Percentiles rank a stretch among this genome's conserved stretches.
phyloP scores from a whole-genome alignment of 1,284 basidiomycete genomes.

The Bjerkandera adusta region DNA sequence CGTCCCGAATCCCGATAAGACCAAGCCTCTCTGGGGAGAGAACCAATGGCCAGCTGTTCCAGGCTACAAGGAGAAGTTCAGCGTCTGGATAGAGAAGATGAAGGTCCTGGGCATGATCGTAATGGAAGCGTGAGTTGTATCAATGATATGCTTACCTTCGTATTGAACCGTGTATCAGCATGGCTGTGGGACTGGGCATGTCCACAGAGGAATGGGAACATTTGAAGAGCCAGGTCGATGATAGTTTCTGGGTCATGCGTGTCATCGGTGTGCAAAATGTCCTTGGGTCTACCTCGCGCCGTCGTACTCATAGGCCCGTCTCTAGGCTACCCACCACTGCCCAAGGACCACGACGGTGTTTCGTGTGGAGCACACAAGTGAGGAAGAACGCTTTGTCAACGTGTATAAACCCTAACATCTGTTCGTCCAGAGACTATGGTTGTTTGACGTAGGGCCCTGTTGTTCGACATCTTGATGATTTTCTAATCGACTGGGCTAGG shows the following conservation, averaged over 20 bases:
- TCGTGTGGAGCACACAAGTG: constrained; percentile 86
- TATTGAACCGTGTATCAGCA: constrained; percentile 39
- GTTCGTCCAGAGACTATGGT: constrained; percentile 68
- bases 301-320: neutral
- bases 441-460: constrained; percentile 66
- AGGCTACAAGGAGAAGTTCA: constrained; percentile 59
- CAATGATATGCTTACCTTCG: neutral
- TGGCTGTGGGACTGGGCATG: constrained; percentile 79
- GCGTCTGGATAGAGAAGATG: constrained; percentile 81
- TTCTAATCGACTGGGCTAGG: constrained; percentile 35
- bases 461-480: neutral
- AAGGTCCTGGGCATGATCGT: constrained; percentile 70
- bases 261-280: constrained; percentile 53
- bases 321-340: constrained; percentile 82
- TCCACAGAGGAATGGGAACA: constrained; percentile 65
- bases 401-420: neutral
- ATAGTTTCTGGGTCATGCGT: constrained; percentile 88
- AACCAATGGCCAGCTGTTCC: constrained; percentile 79
- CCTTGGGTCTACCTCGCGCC: neutral
- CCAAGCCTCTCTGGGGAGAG: constrained; percentile 70
- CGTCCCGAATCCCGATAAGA: constrained; percentile 65
- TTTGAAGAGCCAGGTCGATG: constrained; percentile 64
- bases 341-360: constrained; percentile 70
- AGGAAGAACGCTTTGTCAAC: constrained; percentile 13
- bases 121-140: constrained; percentile 71